Base-by-base conservation (phyloP, 78 protist species). In the Dictyostelium citrinum region DNA sequence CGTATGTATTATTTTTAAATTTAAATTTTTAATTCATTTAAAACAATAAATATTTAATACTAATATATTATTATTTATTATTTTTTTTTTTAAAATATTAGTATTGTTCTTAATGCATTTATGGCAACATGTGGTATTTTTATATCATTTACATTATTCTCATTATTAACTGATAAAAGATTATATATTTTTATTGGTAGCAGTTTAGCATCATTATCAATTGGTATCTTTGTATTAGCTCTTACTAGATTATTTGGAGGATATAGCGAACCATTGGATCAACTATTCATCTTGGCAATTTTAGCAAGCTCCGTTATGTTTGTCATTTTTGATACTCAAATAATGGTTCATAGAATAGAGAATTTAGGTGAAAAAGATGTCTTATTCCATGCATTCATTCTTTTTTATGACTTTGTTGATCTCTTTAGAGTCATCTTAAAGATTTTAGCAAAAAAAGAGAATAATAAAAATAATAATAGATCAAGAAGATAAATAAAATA, bases 321-420 rank as follows among this genome's bases (percentile, higher is more conserved):
- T 12, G 83, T 43, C 0, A 68, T 74, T 2, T 84, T 27, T 31
- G 91, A 84, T 14, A 84, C 91, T 3, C 91, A 84, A 74, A 14
- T 84, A 7, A 84, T 84, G 22, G 75, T 84, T 6, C 76, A 84
- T 14, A 49, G 91, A 39, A 84, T 84, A 33, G 91, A 84, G 37
- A 71, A 75, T 17, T 2, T 51, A 0, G 82, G 91, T 9, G 14
- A 74, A 5, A 35, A 49, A 14, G 83, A 84, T 58, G 24, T 71
- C 9, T 31, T 84, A 11, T 9, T 4, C 12, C 91, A 84, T 33
- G 82, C 91, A 7, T 37, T 84, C n/a, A 58, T 68, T 11, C 58
- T 84, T 5, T 84, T 84, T 11, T 22, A 74, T 0, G 91, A 84
- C 41, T 75, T 84, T 20, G 45, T 84, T 20, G 91, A 84, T 39